These are phyloP conservation scores for Bolboschoenoplectus hybrid DNA, from an alignment of 202 grass and related monocot genomes.

Conservation along the genomic window DNA sequence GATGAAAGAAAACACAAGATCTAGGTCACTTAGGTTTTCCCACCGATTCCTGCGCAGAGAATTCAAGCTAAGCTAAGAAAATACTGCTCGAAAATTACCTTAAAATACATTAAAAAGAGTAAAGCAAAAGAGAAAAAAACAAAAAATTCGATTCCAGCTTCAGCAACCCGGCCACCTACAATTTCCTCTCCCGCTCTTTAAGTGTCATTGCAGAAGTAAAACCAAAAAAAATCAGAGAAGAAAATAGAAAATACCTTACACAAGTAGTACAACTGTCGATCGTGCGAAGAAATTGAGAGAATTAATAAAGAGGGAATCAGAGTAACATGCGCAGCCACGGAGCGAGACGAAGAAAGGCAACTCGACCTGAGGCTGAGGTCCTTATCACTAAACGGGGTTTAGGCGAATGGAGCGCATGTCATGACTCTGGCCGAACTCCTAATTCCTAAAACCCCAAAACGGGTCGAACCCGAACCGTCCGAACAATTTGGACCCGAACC, in stretches of 20 bases:
- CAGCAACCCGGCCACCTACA: too few relatives aligned
- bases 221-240: neutral
- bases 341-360: neutral
- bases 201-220: neutral
- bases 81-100: neutral
- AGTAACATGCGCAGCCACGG: neutral
- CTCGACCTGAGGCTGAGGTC: neutral
- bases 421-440: neutral
- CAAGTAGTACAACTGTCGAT: neutral
- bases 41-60: neutral
- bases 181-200: too few relatives aligned
- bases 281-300: conserved; percentile 26
- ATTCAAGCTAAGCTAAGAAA: neutral
- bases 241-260: conserved; percentile 15
- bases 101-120: neutral
- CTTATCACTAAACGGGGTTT: conserved; percentile 33
- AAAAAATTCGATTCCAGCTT: too few relatives aligned
- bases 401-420: neutral
- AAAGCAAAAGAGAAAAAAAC: neutral
- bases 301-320: neutral
- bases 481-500: neutral
- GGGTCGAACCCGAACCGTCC: neutral
- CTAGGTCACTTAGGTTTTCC: neutral
- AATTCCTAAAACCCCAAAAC: conserved; percentile 35
- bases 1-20: neutral